These are phyloP conservation scores for Dactylellina drechsleri DNA, from an alignment of 2,329 filamentous ascomycete genomes.

Conservation along the genomic window DNA sequence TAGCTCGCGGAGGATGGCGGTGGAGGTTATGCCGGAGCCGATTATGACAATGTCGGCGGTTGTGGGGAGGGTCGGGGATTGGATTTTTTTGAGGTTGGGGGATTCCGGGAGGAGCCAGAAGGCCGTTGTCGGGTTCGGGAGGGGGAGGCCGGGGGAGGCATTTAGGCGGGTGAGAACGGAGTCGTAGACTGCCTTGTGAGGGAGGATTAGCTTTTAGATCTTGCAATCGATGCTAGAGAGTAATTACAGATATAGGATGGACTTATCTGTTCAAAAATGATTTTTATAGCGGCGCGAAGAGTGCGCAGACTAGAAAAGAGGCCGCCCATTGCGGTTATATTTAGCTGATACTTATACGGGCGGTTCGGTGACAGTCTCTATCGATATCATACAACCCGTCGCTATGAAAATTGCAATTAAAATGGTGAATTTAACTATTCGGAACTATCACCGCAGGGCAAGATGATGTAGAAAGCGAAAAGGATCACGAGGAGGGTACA, in stretches of 20 bases:
- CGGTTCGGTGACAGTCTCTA: no score
- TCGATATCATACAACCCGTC: no score
- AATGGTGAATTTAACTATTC: no score
- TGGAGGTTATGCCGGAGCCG: conserved; percentile 68
- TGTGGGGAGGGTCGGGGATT: conserved; percentile 60
- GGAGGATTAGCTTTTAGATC: conserved; percentile 15
- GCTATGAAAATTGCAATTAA: no score
- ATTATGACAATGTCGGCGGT: conserved; percentile 67
- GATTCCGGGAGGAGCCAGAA: conserved; percentile 66
- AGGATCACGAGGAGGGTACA: conserved; percentile 1
- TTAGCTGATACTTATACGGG: background rate
- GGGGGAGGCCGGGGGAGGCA: conserved; percentile 62
- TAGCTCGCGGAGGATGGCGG: conserved; percentile 62
- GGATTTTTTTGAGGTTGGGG: conserved; percentile 61
- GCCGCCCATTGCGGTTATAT: conserved; percentile 31
- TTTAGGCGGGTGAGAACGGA: conserved; percentile 9
- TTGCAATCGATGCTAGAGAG: no score
- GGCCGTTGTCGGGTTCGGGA: conserved; percentile 62
- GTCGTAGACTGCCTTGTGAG: conserved; percentile 37
- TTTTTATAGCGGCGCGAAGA: conserved; percentile 25
- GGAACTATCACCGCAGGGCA: no score
- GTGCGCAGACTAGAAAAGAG: conserved; percentile 32
- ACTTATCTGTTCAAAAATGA: conserved; percentile 47
- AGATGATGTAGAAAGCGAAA: background rate
- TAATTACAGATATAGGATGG: background rate